These are phyloP conservation scores for Trichophyton simii DNA, from an alignment of 2,329 filamentous ascomycete genomes.

Conservation along the genomic window DNA sequence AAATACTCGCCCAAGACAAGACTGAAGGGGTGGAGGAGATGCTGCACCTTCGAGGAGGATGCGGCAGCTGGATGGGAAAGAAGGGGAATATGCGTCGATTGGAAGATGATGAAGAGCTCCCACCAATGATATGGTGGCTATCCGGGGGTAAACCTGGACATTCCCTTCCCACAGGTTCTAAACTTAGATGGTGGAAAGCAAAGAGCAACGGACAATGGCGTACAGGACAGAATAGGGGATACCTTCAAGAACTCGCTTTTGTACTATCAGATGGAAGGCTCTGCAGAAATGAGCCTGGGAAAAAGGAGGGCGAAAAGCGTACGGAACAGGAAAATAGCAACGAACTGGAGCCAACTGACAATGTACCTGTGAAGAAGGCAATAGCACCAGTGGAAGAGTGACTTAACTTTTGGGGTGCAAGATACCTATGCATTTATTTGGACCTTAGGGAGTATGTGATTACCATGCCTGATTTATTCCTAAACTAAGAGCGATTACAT, in stretches of 20 bases:
- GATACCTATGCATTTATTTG: too few species aligned
- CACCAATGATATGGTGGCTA: constrained; percentile 10
- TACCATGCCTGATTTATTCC: too few species aligned
- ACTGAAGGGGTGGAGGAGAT: neutral
- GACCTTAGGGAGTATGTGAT: too few species aligned
- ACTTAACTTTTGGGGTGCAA: too few species aligned
- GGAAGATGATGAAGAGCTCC: constrained; percentile 9
- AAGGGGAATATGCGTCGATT: constrained; percentile 3
- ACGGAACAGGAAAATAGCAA: neutral
- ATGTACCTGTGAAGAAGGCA: neutral
- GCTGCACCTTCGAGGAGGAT: neutral
- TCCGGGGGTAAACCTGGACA: constrained; percentile 6
- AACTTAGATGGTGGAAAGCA: constrained; percentile 10
- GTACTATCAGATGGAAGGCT: constrained; percentile 11
- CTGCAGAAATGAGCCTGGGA: constrained; percentile 8
- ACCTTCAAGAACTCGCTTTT: constrained; percentile 8
- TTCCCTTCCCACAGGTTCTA: constrained; percentile 6
- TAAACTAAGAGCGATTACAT: too few species aligned
- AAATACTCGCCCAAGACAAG: neutral
- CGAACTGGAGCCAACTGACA: neutral
- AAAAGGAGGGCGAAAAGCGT: constrained; percentile 14
- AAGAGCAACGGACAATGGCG: constrained; percentile 9
- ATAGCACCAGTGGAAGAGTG: too few species aligned
- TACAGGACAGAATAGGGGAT: constrained; percentile 8
- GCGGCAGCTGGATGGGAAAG: neutral